Evolutionary conservation across 2,329 filamentous ascomycete species (phyloP).

Genomic region (Elsinoe perseae): DNA sequence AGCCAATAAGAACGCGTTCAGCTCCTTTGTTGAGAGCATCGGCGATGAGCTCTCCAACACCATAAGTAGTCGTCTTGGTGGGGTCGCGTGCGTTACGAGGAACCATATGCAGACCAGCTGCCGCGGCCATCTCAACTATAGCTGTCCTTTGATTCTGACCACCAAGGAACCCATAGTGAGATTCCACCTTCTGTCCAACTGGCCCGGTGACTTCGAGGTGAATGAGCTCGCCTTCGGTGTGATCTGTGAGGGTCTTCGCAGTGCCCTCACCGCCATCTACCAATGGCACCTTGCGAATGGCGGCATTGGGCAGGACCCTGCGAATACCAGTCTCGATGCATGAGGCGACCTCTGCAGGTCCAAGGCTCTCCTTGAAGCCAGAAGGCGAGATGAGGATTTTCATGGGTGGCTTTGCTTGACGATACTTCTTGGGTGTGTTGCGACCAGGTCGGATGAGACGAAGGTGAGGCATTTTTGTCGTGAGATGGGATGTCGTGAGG

Average conservation of each 20-base stretch:
- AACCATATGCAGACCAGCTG: slow-evolving; percentile 45
- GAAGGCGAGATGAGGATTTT: slow-evolving; percentile 45
- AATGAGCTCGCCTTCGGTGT: slow-evolving; percentile 36
- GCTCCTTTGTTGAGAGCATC: slow-evolving; percentile 42
- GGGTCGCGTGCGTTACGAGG: slow-evolving; percentile 40
- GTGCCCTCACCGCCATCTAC: slow-evolving; percentile 50
- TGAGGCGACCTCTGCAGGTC: slow-evolving; percentile 42
- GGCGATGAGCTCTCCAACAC: slow-evolving; percentile 44
- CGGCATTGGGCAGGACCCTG: slow-evolving; percentile 37
- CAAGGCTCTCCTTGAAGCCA: slow-evolving; percentile 48
- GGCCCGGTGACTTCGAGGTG: slow-evolving; percentile 39
- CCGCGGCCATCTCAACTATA: slow-evolving; percentile 48
- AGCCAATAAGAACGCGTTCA: slow-evolving; percentile 43
- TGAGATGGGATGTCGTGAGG: neutral
- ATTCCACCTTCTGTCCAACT: slow-evolving; percentile 35
- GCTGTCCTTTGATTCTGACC: slow-evolving; percentile 33
- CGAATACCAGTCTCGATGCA: slow-evolving; percentile 45
- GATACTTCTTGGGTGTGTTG: slow-evolving; percentile 7
- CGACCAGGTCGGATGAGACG: slow-evolving; percentile 9
- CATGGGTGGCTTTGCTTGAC: slow-evolving; percentile 12
- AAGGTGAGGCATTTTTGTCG: slow-evolving; percentile 6
- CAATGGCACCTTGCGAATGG: slow-evolving; percentile 43
- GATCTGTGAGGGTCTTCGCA: slow-evolving; percentile 39
- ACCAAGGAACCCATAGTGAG: slow-evolving; percentile 42
- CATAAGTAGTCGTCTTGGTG: slow-evolving; percentile 44